phyloP scores from a whole-genome alignment of 2,329 filamentous ascomycete genomes.

The Ophiostoma piceae region DNA sequence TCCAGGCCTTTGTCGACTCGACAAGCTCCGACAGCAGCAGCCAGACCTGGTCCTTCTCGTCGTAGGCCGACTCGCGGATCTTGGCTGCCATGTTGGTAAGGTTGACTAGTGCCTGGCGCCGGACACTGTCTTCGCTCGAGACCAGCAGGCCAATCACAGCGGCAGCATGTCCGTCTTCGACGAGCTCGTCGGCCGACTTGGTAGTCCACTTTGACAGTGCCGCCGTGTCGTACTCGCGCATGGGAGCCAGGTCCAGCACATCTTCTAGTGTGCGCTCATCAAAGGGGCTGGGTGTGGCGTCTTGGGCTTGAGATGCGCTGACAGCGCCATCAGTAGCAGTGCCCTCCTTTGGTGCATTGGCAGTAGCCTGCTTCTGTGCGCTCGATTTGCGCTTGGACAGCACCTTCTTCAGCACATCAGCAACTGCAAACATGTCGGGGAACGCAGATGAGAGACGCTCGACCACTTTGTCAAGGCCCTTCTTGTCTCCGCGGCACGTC shows the following conservation, averaged over 20 bases:
- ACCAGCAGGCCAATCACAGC: conserved; percentile 69
- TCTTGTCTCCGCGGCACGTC: conserved; percentile 39
- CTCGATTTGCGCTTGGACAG: not conserved
- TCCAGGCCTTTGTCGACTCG: conserved; percentile 58
- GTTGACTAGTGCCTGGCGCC: conserved; percentile 68
- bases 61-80: conserved; percentile 62
- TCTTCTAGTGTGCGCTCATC: conserved; percentile 45
- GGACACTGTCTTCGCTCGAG: conserved; percentile 68
- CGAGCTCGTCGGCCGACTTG: conserved; percentile 70
- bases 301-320: not conserved
- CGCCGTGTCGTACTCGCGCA: conserved; percentile 46
- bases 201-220: conserved; percentile 61
- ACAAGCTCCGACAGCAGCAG: conserved; percentile 73
- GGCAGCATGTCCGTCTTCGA: conserved; percentile 70
- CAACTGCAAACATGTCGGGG: not conserved
- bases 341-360: conserved; percentile 20
- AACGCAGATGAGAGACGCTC: not conserved
- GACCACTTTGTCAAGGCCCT: conserved; percentile 35
- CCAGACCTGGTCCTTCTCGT: conserved; percentile 72
- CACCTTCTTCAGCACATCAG: not conserved
- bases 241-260: conserved; percentile 47
- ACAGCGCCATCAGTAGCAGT: no score
- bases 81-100: conserved; percentile 60
- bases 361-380: not conserved
- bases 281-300: conserved; percentile 26